phyloP scores from a whole-genome alignment of 2,329 filamentous ascomycete genomes.

The Trichoderma sp. region DNA sequence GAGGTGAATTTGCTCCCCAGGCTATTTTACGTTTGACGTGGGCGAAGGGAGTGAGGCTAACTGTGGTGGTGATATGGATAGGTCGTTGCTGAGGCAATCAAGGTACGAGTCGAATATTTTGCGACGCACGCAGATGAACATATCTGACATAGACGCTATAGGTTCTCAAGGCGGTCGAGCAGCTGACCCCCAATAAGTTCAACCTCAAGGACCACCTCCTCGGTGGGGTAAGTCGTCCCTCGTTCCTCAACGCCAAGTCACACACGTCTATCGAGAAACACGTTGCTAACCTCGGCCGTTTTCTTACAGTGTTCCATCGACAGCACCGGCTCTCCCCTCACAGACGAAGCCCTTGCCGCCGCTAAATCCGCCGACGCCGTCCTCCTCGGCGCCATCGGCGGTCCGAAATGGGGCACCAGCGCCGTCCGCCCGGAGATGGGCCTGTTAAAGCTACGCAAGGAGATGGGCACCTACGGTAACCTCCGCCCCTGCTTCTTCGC shows the following conservation, averaged over 20 bases:
- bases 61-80: constrained; percentile 21
- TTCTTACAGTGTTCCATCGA: constrained; percentile 76
- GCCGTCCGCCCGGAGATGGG: constrained; percentile 88
- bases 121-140: background rate
- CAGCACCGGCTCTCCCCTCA: constrained; percentile 71
- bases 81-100: constrained; percentile 82
- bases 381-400: constrained; percentile 88
- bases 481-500: constrained; percentile 95
- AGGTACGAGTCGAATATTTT: constrained; percentile 50
- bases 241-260: background rate
- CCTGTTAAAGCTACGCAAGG: constrained; percentile 84
- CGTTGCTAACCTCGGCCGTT: background rate
- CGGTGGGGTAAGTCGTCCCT: constrained; percentile 67
- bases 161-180: constrained; percentile 77
- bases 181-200: constrained; percentile 70
- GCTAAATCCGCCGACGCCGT: constrained; percentile 86
- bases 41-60: background rate
- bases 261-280: background rate
- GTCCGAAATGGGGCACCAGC: constrained; percentile 94
- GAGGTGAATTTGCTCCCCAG: constrained; percentile 54
- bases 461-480: constrained; percentile 92
- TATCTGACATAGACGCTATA: constrained; percentile 34
- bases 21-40: background rate
- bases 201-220: constrained; percentile 87
- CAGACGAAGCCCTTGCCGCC: constrained; percentile 75